Evolutionary conservation across 805 yeast species (phyloP), one percentile per base, ranked within the genome.

Genomic region (Pichia gijzeniarum): DNA sequence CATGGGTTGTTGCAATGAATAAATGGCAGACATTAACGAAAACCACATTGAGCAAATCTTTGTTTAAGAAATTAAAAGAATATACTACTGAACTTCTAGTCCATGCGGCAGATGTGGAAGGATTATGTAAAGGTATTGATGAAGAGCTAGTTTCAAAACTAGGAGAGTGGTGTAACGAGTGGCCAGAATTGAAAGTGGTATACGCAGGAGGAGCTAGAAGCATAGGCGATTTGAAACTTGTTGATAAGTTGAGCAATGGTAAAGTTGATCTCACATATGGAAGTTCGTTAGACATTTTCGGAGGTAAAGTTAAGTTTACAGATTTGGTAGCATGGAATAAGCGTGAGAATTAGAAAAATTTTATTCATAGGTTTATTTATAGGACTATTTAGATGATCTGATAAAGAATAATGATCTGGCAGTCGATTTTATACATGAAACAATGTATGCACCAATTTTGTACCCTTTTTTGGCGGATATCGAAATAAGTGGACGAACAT

Each of bases 51-150:
- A 70, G 69, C 40, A 61, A 63, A 41, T 75, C 73, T 21, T 74
- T 84, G 22, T 74, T 93, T 48, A 60, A 55, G 4, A 49, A 63
- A 39, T 71, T 93, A 34, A 65, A 82, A 8, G 45, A 69, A 40
- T 86, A 82, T 64, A 87, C 97, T 56, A 75, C 79, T 52, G 99
- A 93, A 65, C 86, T 91, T 58, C 68, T 93, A 44, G 82, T 93
- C 16, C 99, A 93, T 67, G 99, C 99, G 3, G 99, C 99, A 0
- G 99, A 93, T 64, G 98, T 93, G 3, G 99, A 93, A 65, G 99
- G 99, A 0, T 71, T 93, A 16, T 93, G 99, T 62, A 75, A 79
- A 35, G 99, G 99, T 1, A 85, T 93, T 30, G 99, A 93, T 58
- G 80, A 81, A 58, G 76, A 79, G 16, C 69, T 93, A 36, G 97